Conservation (phyloP, 371 early-diverging fungal genomes). For the Zancudomyces culisetae region DNA sequence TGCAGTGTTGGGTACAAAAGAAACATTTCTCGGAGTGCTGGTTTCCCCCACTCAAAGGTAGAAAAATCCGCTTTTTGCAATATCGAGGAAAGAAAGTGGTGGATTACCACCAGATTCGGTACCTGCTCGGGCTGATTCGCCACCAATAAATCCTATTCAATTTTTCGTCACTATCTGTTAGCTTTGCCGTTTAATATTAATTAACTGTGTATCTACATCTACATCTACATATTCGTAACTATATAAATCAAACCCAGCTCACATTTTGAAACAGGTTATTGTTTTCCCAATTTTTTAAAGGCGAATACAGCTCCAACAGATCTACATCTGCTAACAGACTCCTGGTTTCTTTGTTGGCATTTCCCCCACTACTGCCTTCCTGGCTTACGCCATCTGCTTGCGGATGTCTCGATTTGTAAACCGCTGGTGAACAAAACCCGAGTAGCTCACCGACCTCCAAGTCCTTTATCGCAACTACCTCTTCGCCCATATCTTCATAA, state of each 20-base stretch:
- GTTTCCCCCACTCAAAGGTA: constrained; percentile 4
- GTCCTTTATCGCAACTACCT: background rate
- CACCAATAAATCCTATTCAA: too few relatives aligned
- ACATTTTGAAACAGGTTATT: background rate
- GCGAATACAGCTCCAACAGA: background rate
- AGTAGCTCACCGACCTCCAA: background rate
- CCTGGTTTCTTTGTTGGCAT: background rate
- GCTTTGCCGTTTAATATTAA: too few relatives aligned
- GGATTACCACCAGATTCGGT: too few relatives aligned
- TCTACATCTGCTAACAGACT: background rate
- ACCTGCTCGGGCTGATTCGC: too few relatives aligned
- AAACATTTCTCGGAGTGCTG: background rate
- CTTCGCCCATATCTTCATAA: background rate
- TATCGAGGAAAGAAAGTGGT: background rate
- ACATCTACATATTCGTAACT: background rate
- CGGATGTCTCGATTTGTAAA: background rate
- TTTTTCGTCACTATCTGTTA: too few relatives aligned
- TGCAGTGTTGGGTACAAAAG: background rate
- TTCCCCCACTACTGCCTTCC: background rate
- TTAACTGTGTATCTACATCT: too few relatives aligned
- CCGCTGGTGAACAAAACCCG: background rate
- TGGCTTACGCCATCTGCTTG: background rate
- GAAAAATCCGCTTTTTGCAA: background rate
- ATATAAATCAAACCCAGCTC: background rate
- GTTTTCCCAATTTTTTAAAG: background rate